Evolutionary conservation across 805 yeast genomes (phyloP), one percentile per base, ranked within the genome.

Genomic region (Saccharomycopsis capsularis): DNA sequence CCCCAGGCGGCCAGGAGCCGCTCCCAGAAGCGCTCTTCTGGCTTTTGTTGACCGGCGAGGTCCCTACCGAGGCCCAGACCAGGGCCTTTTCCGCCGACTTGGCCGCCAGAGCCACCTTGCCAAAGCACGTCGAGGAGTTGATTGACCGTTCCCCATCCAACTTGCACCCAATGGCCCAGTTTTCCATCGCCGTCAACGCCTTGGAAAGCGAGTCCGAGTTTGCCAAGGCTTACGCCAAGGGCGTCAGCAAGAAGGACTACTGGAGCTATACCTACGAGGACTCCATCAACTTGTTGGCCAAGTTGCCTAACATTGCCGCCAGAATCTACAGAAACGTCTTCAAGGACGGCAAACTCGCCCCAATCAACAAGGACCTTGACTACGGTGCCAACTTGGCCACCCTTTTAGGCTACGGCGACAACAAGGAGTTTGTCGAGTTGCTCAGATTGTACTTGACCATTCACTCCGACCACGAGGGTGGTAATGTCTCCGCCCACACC

Each of bases 381-480:
- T 85, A 82, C 68, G 76, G 85, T 65, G 82, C 86, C 56, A 71
- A 68, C 59, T 67, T 78, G 50, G 68, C 81, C 52, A 77, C 79
- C 59, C 73, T 72, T 71, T 69, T 78, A 54, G 82, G 83, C 53
- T 74, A 64, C 64, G 79, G 81, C 57, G 68, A 68, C 51, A 78
- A 80, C 69, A 71, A 73, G 57, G 88, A 82, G 64, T 85, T 85
- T 63, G 76, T 79, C 51, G 90, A 85, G 66, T 75, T 85, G 60
- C 78, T 85, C 80, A 80, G 95, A 71, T 72, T 85, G 58, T 85
- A 85, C 75, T 68, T 84, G 62, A 79, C 91, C 54, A 80, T 85
- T 63, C 95, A 85, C 73, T 78, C 88, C 48, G 95, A 85, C 66
- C 95, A 85, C 71, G 95, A 85, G 73, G 95, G 93, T 70, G 93